Evolutionary conservation across 2,329 filamentous ascomycete genomes (phyloP).

Genomic region (Atkinsonella texensis): DNA sequence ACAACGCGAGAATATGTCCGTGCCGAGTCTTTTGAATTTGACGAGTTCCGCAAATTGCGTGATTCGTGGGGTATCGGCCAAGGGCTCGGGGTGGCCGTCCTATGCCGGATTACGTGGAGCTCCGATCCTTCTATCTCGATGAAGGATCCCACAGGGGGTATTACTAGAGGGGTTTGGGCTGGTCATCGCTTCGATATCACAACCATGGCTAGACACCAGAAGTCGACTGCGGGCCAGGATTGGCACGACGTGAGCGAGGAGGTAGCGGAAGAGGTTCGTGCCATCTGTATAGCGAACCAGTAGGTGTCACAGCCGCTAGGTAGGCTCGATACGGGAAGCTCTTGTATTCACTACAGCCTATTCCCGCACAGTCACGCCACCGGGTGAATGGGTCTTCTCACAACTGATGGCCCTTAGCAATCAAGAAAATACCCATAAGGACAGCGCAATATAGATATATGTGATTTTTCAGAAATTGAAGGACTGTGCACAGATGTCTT

Average conservation of each 20-base stretch:
- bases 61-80: no score
- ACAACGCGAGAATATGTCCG: constrained; percentile 1
- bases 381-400: no score
- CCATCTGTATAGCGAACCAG: not conserved
- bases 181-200: constrained; percentile 1
- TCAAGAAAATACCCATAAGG: no score
- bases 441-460: no score
- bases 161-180: not conserved
- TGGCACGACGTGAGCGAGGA: not conserved
- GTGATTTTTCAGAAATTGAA: no score
- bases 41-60: no score
- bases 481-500: no score
- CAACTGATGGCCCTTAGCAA: no score
- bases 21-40: not conserved
- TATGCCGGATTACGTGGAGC: not conserved
- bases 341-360: no score
- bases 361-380: no score
- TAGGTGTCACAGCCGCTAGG: not conserved
- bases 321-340: no score
- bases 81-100: not conserved
- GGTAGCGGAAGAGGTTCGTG: not conserved
- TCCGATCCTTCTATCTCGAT: not conserved
- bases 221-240: not conserved
- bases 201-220: not conserved
- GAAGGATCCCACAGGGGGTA: not conserved